Evolutionary conservation across 2,329 filamentous ascomycete genomes (phyloP), one percentile per base, ranked within the genome.

Genomic region (Epichloe aotearoae): DNA sequence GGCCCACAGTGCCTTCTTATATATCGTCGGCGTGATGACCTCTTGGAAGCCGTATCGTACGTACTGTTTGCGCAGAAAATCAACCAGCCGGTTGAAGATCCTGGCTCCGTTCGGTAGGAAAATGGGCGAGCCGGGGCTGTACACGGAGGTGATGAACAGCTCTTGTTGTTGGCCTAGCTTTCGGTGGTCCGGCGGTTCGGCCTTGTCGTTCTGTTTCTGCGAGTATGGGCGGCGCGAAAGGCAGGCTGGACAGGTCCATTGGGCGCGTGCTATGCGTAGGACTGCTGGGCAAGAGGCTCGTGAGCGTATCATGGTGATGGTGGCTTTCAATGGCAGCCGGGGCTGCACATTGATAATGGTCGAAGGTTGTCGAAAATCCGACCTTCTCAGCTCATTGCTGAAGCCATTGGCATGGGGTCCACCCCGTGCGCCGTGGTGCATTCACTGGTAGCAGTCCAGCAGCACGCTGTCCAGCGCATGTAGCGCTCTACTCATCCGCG

Each of bases 21-120:
- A 95, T 62, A 95, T 93, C 46, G 83, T 93, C 2, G 89, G 88
- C 7, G 88, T 93, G 58, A 95, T 82, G 56, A 95, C 88, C 65
- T 95, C 88, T 57, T 89, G 77, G 64, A 91, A 94, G 53, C 88
- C 88, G 67, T 91, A 93, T 56, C 82, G 79, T 26, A 84, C 79
- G 62, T 95, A 95, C 63, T 95, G 88, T 53, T 83, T 82, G 55
- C 88, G 84, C 51, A 95, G 74, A 62, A 93, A 95, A 42, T 83
- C 76, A 53, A 88, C 80, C 20, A 95, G 79, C 50, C 87, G 84
- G 63, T 93, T 90, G 71, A 95, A 89, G 58, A 95, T 79, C 52
- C 82, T 81, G 0, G 88, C 77, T 56, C 89, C 89, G 62, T 88
- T 84, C 20, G 88, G 88, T 5, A 90, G 76, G 60, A 95, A 88